Evolutionary conservation across 1,139 yeast species (phyloP), one percentile per base, ranked within the genome.

Genomic region (Geotrichum histeridarum): DNA sequence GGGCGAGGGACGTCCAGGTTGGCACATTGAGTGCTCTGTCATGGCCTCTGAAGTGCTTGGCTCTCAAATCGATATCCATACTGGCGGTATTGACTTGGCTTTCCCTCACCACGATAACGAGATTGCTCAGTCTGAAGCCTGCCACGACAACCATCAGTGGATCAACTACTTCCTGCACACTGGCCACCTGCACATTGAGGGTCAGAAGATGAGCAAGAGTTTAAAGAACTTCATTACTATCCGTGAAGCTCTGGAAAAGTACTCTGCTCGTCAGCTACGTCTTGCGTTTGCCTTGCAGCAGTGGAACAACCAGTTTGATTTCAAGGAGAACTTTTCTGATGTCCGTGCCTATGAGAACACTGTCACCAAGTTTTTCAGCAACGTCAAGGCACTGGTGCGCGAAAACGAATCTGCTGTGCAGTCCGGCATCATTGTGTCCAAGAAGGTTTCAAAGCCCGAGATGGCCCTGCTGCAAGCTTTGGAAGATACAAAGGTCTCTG

Each of bases 91-190:
- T 57, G 99, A 93, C 72, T 79, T 93, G 66, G 96, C 98, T 33
- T 94, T 93, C 76, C 99, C 99, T n/a, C 99, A 93, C 70, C 99
- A 93, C 72, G 99, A 93, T 71, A 93, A 93, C 66, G 99, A 93
- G 73, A 76, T 93, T 63, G 99, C 99, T 0, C 99, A 93, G 73
- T 81, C 94, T 32, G 99, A 93, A 72, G 99, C 98, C 5, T 86
- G 84, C 70, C 93, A 78, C 69, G 89, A 88, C 64, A 84, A 87
- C 70, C 74, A 81, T 52, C 99, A 94, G 72, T 93, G 99, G 99
- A 89, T 93, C 54, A 91, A 93, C 71, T 93, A 93, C 70, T 93
- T 93, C 72, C 72, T 93, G 73, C 99, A 93, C 70, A 89, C 95
- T 50, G 99, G 99, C 38, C 99, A 93, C 71, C 78, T 93, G 64